A percentile compares a stretch with the other conserved stretches of the same genome.
Conservation (phyloP, 75 land plant species). For the Isoetes taiwanensis region DNA sequence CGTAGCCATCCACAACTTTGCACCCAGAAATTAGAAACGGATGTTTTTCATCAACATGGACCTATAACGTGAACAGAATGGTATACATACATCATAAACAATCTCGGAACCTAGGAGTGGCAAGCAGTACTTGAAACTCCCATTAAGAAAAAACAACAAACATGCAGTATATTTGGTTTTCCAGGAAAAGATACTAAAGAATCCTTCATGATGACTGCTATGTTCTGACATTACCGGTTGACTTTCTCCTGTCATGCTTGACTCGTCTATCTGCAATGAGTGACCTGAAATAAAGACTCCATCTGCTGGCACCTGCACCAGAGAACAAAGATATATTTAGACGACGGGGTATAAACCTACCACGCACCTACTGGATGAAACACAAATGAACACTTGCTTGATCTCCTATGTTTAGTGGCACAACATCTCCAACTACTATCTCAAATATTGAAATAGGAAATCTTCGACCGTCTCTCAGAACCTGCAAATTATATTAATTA, state of each 20-base stretch:
- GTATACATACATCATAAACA: not conserved
- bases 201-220: no score
- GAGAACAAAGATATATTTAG: not conserved
- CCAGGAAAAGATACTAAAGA: no score
- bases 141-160: no score
- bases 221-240: no score
- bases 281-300: slow-evolving; percentile 51
- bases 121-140: not conserved
- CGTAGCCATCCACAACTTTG: slow-evolving; percentile 78
- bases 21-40: slow-evolving; percentile 79
- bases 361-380: not conserved
- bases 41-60: slow-evolving; percentile 35
- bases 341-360: not conserved
- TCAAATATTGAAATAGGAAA: slow-evolving; percentile 53
- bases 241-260: slow-evolving; percentile 83
- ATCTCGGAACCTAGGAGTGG: not conserved
- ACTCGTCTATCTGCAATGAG: slow-evolving; percentile 65
- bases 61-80: slow-evolving; percentile 19
- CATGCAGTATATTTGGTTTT: no score
- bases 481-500: slow-evolving; percentile 18
- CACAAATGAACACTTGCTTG: slow-evolving; percentile 31
- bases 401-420: slow-evolving; percentile 74
- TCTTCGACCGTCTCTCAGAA: slow-evolving; percentile 62
- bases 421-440: slow-evolving; percentile 69
- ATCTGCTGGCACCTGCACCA: slow-evolving; percentile 66